Conservation (phyloP, 192 early-diverging fungal species). For the Rhizoclosmatium globosum region DNA sequence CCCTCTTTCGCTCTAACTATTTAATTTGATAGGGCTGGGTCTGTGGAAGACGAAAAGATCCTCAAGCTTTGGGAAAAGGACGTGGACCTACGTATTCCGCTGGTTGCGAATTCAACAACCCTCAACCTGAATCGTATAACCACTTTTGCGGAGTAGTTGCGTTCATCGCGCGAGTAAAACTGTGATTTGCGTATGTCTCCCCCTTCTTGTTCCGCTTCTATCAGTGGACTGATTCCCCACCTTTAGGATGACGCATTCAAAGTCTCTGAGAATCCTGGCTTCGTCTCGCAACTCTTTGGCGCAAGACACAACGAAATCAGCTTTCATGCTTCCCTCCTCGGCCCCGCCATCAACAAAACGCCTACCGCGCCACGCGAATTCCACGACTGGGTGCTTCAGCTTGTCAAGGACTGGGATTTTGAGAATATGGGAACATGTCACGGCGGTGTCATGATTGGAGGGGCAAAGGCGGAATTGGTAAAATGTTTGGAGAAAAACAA, state of each 20-base stretch:
- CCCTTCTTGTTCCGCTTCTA: not conserved
- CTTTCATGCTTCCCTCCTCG: constrained; percentile 29
- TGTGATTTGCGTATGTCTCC: constrained; percentile 25
- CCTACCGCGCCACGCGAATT: constrained; percentile 27
- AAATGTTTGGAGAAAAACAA: constrained; percentile 16
- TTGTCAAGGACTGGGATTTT: constrained; percentile 38
- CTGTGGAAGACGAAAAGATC: not conserved
- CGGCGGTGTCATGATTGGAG: constrained; percentile 30
- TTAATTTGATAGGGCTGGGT: constrained; percentile 6
- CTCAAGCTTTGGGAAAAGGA: not conserved
- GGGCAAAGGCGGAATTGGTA: constrained; percentile 19
- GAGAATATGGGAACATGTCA: constrained; percentile 35
- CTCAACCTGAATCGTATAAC: constrained; percentile 25
- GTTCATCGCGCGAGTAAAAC: constrained; percentile 30
- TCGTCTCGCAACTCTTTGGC: not conserved
- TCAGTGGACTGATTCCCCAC: not conserved
- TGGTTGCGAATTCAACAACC: constrained; percentile 32
- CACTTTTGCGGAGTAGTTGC: constrained; percentile 37
- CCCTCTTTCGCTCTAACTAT: not conserved
- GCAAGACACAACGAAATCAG: not conserved
- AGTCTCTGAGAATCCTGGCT: constrained; percentile 1
- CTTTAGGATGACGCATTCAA: constrained; percentile 31
- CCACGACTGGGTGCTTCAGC: constrained; percentile 23
- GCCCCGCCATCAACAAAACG: constrained; percentile 28
- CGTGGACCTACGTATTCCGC: not conserved